Conservation (phyloP, 192 early-diverging fungal species). For the Gonapodya prolifera region DNA sequence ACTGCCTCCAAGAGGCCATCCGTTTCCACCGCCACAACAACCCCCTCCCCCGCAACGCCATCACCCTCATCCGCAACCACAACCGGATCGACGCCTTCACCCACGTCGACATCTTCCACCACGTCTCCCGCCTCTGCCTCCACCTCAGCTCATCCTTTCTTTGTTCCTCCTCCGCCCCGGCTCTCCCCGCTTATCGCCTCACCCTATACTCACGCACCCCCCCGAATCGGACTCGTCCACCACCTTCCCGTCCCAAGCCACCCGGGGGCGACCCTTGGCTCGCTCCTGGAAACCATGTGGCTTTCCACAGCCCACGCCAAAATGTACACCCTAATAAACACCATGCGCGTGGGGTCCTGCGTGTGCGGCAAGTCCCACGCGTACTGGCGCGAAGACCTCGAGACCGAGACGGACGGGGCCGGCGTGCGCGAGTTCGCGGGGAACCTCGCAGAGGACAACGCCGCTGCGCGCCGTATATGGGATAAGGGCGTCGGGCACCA, state of each 20-base stretch:
- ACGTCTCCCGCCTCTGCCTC: neutral
- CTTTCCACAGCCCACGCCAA: slow-evolving; percentile 84
- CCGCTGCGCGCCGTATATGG: neutral
- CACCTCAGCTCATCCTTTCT: neutral
- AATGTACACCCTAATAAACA: slow-evolving; percentile 92
- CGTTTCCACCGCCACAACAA: neutral
- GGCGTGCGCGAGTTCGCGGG: neutral
- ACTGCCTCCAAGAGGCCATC: no score
- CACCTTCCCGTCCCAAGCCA: slow-evolving; percentile 73
- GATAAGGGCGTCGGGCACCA: slow-evolving; percentile 39
- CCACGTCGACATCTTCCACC: neutral
- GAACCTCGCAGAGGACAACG: slow-evolving; percentile 4
- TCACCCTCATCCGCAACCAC: neutral
- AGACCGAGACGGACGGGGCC: neutral
- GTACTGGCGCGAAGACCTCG: slow-evolving; percentile 70
- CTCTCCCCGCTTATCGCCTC: neutral
- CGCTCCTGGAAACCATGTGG: slow-evolving; percentile 76
- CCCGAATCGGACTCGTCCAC: slow-evolving; percentile 84
- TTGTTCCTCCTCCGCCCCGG: neutral
- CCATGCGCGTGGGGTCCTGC: slow-evolving; percentile 67
- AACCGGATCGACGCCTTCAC: neutral
- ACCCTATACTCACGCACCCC: slow-evolving; percentile 9
- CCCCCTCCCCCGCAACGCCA: neutral
- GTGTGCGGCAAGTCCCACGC: slow-evolving; percentile 91
- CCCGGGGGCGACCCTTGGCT: slow-evolving; percentile 51